Evolutionary conservation across 2,329 filamentous ascomycete species (phyloP), one percentile per base, ranked within the genome.

Genomic region (Anisogramma anomala): DNA sequence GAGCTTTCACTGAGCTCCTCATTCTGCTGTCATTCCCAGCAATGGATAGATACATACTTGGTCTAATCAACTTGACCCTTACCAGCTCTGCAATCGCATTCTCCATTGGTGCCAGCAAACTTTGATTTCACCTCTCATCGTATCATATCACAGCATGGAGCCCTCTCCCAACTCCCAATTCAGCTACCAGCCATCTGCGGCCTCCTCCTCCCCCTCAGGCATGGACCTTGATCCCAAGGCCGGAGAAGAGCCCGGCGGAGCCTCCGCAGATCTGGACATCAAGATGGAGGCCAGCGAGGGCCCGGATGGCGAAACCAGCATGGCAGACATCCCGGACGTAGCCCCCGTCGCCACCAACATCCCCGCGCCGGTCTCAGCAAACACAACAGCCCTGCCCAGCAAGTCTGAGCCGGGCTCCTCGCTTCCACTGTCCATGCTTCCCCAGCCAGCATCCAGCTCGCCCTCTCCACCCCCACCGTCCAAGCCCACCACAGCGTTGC

Each of bases 311-410:
- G 31, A 47, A 14, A 27, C 41, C 15, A 28, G 30, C 3, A 44
- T 47, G 45, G 43, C 41, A 28, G 37, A 44, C 19, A 44, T 47
- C 18, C 45, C 45, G n/a, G 45, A 47, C 25, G 9, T 27, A 6
- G 23, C 31, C 3, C 31, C 6, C 9, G 28, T 10, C 19, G 14
- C 30, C 19, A 27, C 36, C 11, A 39, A 27, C 4, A 27, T 19
- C 28, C 14, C 36, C 14, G 10, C 22, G 9, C 22, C 22, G 6
- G 22, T 9, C 22, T 23, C 22, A 9, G 9, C 22, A n/a, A n/a
- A n/a, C 9, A 23, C 22, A 23, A 23, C 22, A 23, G 22, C 30
- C 15, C n/a, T n/a, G n/a, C 30, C 34, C 36, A 37, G 33, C 23
- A 33, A 33, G 28, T 36, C 18, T 31, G 22, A 42, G 20, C 33